Evolutionary conservation across 805 yeast genomes (phyloP).

Genomic region (Ogataea polymorpha): DNA sequence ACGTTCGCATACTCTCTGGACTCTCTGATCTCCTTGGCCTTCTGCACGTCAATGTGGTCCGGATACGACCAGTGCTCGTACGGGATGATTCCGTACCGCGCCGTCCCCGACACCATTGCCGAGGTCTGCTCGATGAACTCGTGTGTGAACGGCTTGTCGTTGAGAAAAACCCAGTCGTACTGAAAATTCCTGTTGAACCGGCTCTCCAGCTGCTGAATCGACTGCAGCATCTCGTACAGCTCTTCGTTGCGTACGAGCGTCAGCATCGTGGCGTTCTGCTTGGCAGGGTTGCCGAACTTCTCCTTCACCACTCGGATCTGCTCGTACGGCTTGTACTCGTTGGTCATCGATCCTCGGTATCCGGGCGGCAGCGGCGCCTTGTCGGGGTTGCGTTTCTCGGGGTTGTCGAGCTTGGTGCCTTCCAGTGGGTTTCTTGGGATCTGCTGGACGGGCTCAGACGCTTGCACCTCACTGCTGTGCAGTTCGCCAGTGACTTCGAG

Average conservation of each 20-base stretch:
- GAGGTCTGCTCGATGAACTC: conserved; percentile 40
- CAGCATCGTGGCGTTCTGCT: conserved; percentile 61
- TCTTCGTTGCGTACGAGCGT: conserved; percentile 44
- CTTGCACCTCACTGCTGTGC: neutral
- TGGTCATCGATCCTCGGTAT: conserved; percentile 21
- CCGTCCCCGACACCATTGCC: conserved; percentile 41
- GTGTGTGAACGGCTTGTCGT: conserved; percentile 44
- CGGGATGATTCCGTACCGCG: conserved; percentile 46
- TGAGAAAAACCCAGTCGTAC: conserved; percentile 48
- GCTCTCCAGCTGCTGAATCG: conserved; percentile 39
- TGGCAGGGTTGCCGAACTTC: conserved; percentile 12
- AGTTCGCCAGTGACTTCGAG: neutral
- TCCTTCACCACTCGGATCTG: conserved; percentile 21
- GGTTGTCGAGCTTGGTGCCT: conserved; percentile 22
- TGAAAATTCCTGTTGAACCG: conserved; percentile 38
- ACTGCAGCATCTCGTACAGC: conserved; percentile 37
- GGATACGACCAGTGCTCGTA: conserved; percentile 54
- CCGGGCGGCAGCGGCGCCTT: conserved; percentile 25
- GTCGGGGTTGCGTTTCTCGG: conserved; percentile 17
- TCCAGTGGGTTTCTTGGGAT: conserved; percentile 12
- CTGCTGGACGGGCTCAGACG: neutral
- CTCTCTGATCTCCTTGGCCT: conserved; percentile 37
- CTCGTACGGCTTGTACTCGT: conserved; percentile 23
- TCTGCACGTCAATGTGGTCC: conserved; percentile 38
- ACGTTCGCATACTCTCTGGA: conserved; percentile 37